These are phyloP conservation scores for Pseudogymnoascus destructans DNA, from an alignment of 2,329 filamentous ascomycete genomes.

Conservation along the genomic window DNA sequence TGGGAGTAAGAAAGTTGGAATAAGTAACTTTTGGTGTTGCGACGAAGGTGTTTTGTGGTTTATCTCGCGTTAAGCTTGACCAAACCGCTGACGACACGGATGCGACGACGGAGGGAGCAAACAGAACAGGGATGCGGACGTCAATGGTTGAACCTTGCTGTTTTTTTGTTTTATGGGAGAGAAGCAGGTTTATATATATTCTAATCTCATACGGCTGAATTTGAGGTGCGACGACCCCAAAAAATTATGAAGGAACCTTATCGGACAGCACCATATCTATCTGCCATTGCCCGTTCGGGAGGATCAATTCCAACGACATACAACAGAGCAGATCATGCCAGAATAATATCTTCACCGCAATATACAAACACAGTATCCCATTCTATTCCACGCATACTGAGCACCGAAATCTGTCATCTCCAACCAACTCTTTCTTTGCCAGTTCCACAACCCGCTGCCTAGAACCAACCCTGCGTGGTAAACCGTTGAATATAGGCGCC, in stretches of 20 bases:
- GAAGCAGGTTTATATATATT: neutral
- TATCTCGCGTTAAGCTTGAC: neutral
- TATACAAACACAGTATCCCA: neutral
- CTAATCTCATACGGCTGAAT: neutral
- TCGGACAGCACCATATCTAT: neutral
- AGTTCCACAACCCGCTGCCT: neutral
- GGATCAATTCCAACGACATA: neutral
- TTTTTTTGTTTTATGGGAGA: neutral
- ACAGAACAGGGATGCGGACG: neutral
- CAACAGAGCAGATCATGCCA: neutral
- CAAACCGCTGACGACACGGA: neutral
- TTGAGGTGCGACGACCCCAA: neutral
- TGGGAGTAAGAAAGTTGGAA: neutral
- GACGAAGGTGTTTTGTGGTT: neutral
- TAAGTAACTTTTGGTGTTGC: slow-evolving; percentile 1
- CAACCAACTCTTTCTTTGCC: neutral
- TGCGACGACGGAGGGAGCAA: neutral
- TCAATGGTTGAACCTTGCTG: neutral
- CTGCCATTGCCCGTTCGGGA: neutral
- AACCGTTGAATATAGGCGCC: neutral
- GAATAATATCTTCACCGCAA: neutral
- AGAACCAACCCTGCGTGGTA: neutral
- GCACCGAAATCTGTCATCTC: neutral
- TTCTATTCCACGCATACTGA: neutral
- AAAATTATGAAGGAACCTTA: neutral